phyloP scores from a whole-genome alignment of 768 basidiomycete species.

The Melanogaster broomeanus region DNA sequence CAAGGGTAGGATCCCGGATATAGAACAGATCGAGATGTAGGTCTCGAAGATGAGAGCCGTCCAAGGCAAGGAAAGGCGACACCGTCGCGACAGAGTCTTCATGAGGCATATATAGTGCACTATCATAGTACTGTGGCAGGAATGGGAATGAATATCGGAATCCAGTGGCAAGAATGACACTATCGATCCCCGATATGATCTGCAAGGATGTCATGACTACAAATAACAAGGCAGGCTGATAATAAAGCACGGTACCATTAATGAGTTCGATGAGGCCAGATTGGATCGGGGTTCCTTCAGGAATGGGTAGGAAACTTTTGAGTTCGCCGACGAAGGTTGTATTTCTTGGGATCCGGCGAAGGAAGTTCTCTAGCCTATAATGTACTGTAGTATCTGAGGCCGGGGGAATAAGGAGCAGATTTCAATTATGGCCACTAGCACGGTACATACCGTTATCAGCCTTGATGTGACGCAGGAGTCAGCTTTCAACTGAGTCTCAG shows the following conservation, averaged over 20 bases:
- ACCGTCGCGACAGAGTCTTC: neutral
- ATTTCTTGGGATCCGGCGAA: constrained; percentile 10
- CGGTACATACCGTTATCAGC: constrained; percentile 1
- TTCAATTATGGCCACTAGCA: too few species aligned
- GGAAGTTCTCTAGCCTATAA: neutral
- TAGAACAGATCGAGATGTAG: too few species aligned
- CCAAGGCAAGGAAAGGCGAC: constrained; percentile 9
- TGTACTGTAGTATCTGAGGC: too few species aligned
- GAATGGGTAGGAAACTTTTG: constrained; percentile 5
- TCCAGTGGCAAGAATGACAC: too few species aligned
- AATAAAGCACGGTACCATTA: too few species aligned
- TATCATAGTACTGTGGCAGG: constrained; percentile 16
- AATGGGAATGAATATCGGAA: constrained; percentile 21
- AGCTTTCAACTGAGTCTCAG: too few species aligned
- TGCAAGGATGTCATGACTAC: too few species aligned
- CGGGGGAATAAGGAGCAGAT: too few species aligned
- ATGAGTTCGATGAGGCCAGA: constrained; percentile 14
- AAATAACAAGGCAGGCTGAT: too few species aligned
- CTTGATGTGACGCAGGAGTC: neutral
- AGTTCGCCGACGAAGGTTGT: constrained; percentile 15
- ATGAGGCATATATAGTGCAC: neutral
- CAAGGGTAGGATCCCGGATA: constrained; percentile 13
- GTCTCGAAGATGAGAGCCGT: too few species aligned
- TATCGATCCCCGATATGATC: too few species aligned
- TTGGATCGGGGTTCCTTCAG: constrained; percentile 7